These are phyloP conservation scores for Diplodia sapinea DNA, from an alignment of 2,329 filamentous ascomycete genomes.

Conservation along the genomic window DNA sequence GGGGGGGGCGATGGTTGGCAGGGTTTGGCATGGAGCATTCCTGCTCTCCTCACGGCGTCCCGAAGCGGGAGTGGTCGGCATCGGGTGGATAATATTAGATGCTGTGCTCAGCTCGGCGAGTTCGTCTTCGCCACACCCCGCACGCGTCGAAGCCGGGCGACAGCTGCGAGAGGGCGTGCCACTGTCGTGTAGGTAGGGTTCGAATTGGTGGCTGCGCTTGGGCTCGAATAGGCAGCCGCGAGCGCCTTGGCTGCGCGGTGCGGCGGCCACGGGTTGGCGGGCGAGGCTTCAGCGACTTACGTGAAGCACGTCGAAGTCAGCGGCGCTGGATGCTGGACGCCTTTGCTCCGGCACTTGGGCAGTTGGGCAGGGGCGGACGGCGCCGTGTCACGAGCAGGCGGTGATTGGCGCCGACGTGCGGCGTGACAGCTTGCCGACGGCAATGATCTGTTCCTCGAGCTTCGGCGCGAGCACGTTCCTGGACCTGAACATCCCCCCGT, in stretches of 20 bases:
- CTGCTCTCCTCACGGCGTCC: too few relatives aligned
- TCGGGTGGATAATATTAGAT: background rate
- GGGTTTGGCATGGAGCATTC: background rate
- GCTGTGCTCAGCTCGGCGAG: constrained; percentile 1
- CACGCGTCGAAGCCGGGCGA: background rate
- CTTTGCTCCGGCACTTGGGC: background rate
- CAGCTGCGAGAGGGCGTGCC: background rate
- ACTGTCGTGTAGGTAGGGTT: constrained; percentile 24
- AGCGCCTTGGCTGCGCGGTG: background rate
- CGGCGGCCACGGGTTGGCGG: too few relatives aligned
- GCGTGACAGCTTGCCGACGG: constrained; percentile 16
- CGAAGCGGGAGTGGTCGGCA: background rate
- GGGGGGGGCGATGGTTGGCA: background rate
- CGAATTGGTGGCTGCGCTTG: constrained; percentile 10
- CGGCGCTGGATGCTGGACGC: constrained; percentile 18
- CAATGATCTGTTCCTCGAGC: constrained; percentile 21
- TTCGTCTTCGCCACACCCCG: background rate
- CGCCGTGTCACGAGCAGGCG: constrained; percentile 6
- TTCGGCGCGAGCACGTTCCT: constrained; percentile 20
- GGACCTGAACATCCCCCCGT: constrained; percentile 11
- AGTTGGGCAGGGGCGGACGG: background rate
- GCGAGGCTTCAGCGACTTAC: background rate
- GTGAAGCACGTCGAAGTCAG: constrained; percentile 12
- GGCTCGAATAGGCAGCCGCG: constrained; percentile 4
- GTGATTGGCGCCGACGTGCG: constrained; percentile 15